Evolutionary conservation across 352 stramenopile species (phyloP).

Genomic region (Phytophthora vignae): DNA sequence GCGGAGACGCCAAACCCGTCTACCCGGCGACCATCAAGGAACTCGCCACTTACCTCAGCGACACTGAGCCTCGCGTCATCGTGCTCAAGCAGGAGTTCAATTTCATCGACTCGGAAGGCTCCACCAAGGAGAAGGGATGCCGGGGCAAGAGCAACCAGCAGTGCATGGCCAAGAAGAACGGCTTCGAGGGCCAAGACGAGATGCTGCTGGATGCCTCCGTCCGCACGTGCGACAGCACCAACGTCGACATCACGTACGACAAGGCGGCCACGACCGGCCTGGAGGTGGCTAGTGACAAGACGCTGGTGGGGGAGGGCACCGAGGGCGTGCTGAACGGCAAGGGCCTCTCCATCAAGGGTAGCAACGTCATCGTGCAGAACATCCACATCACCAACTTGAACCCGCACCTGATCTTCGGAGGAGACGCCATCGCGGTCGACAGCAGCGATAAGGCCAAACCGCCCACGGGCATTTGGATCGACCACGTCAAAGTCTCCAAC

Average conservation of each 20-base stretch:
- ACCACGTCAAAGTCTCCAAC: conserved; percentile 44
- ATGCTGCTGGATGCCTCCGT: conserved; percentile 31
- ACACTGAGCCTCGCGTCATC: conserved; percentile 35
- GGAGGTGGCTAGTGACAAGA: conserved; percentile 34
- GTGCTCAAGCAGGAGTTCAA: conserved; percentile 40
- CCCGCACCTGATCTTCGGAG: conserved; percentile 31
- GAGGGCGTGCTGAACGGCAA: conserved; percentile 43
- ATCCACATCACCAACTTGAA: conserved; percentile 50
- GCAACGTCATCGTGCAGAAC: conserved; percentile 49
- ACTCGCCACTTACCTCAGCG: conserved; percentile 29
- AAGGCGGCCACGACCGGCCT: conserved; percentile 23
- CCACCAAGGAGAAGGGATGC: conserved; percentile 32
- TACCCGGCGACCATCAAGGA: conserved; percentile 36
- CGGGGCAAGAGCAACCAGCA: neutral
- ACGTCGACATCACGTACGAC: conserved; percentile 35
- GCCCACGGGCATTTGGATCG: conserved; percentile 31
- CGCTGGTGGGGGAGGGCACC: conserved; percentile 37
- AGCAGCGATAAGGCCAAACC: neutral
- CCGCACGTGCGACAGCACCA: conserved; percentile 8
- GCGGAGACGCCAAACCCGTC: conserved; percentile 26
- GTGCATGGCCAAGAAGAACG: conserved; percentile 50
- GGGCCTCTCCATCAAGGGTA: conserved; percentile 29
- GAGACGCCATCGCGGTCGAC: conserved; percentile 35
- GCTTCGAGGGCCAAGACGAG: conserved; percentile 45
- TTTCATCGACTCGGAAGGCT: conserved; percentile 33